Evolutionary conservation across 305 asterid genomes (phyloP).

Genomic region (Solanum hybrid): DNA sequence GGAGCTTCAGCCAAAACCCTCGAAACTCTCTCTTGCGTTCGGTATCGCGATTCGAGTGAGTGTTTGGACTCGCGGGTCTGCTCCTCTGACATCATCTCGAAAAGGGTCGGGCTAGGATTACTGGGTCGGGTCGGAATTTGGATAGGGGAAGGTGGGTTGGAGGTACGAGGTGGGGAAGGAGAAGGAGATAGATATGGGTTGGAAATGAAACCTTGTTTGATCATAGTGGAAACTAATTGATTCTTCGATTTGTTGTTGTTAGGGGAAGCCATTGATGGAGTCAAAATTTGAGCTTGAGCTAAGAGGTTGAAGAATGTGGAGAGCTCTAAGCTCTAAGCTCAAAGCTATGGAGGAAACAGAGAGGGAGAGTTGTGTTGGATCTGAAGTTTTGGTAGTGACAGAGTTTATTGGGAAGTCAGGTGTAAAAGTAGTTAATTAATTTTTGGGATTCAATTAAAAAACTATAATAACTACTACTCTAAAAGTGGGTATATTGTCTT

Average conservation of each 20-base stretch:
- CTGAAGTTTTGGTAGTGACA: background rate
- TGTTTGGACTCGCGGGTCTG: constrained; percentile 40
- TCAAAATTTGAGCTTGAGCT: constrained; percentile 7
- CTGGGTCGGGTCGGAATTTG: constrained; percentile 15
- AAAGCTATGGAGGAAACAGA: background rate
- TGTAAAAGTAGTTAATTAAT: background rate
- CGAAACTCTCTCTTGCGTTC: constrained; percentile 46
- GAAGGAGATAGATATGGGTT: constrained; percentile 54
- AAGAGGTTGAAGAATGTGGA: background rate
- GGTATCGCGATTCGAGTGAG: constrained; percentile 30
- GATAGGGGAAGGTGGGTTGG: constrained; percentile 4
- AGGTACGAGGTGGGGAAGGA: constrained; percentile 3
- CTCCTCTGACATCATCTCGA: constrained; percentile 62
- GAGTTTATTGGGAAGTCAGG: background rate
- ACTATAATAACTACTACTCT: background rate
- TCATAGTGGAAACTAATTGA: constrained; percentile 64
- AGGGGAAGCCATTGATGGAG: constrained; percentile 33
- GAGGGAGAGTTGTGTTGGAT: background rate
- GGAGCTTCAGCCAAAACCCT: constrained; percentile 36
- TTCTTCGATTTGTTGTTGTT: constrained; percentile 19
- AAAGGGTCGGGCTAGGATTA: constrained; percentile 52
- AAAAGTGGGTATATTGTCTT: background rate
- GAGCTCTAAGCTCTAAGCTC: background rate
- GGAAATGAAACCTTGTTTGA: constrained; percentile 72
- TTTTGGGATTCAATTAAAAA: background rate